Evolutionary conservation across 1,284 basidiomycete species (phyloP).

Genomic region (Cryptococcus sp.): DNA sequence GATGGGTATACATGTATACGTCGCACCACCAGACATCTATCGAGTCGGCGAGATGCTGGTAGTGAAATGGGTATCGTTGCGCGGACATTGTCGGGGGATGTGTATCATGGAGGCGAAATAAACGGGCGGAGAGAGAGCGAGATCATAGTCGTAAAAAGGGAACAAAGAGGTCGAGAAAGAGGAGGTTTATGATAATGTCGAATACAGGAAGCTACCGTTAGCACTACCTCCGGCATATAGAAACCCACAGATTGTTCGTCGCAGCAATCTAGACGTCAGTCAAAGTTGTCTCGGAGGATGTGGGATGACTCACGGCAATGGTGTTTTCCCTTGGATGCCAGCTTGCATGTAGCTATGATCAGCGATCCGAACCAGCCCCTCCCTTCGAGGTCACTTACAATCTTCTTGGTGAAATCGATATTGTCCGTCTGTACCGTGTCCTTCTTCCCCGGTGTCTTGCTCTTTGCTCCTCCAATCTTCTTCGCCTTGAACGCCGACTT

Average conservation of each 20-base stretch:
- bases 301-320: conserved; percentile 67
- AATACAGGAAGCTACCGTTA: conserved; percentile 44
- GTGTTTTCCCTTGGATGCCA: conserved; percentile 98
- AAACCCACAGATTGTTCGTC: conserved; percentile 81
- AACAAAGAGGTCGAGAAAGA: no score
- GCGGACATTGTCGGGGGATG: no score
- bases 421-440: conserved; percentile 85
- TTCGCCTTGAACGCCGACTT: conserved; percentile 99
- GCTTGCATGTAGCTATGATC: conserved; percentile 77
- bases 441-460: conserved; percentile 68
- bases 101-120: no score
- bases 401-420: conserved; percentile 99
- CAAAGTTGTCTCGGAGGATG: conserved; percentile 4
- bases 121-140: no score
- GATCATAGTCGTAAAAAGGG: no score
- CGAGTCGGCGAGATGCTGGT: no score
- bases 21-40: no score
- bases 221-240: neutral
- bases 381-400: conserved; percentile 51
- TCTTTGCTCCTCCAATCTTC: conserved; percentile 81
- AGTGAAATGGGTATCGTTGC: no score
- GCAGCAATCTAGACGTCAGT: conserved; percentile 68
- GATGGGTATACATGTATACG: no score
- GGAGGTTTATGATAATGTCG: conserved; percentile 37
- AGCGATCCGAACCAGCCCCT: conserved; percentile 9